Percentiles rank a stretch among this genome's conserved stretches.
phyloP scores from a whole-genome alignment of 352 stramenopile genomes.

The Globisporangium spiculum region DNA sequence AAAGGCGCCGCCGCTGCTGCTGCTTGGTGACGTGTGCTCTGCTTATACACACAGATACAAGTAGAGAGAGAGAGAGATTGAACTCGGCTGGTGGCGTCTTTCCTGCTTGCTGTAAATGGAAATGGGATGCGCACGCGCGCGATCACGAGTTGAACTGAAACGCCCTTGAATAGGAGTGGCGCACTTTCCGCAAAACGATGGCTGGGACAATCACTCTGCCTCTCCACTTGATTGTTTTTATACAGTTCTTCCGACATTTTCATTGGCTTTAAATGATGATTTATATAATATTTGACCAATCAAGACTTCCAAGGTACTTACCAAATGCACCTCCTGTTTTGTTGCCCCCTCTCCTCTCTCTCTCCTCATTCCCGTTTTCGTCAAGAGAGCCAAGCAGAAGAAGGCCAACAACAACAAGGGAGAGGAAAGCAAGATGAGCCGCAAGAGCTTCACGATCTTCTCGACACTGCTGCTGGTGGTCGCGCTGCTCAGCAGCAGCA shows the following conservation, averaged over 20 bases:
- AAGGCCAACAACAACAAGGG: constrained; percentile 5
- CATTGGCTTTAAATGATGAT: background rate
- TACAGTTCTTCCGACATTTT: background rate
- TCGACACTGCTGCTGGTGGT: constrained; percentile 14
- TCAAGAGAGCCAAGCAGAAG: constrained; percentile 9
- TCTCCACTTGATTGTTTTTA: background rate
- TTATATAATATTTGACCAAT: background rate
- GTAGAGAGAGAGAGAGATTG: background rate
- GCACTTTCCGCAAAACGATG: background rate
- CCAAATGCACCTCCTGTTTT: background rate
- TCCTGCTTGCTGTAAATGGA: background rate
- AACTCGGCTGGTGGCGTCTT: background rate
- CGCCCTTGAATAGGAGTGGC: background rate
- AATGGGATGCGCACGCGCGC: background rate
- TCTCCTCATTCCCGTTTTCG: constrained; percentile 4
- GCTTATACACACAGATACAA: background rate
- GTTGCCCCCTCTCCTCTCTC: background rate
- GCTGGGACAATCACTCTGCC: constrained; percentile 2
- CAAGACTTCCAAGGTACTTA: background rate
- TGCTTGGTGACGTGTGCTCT: background rate
- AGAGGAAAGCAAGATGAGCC: constrained; percentile 8
- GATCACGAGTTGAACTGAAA: constrained; percentile 1
- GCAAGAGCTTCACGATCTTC: constrained; percentile 17
- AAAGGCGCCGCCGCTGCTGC: background rate
- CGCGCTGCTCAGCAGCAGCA: constrained; percentile 11